Conservation (phyloP, 139 green algal species). For the Edaphochlamys debaryana region DNA sequence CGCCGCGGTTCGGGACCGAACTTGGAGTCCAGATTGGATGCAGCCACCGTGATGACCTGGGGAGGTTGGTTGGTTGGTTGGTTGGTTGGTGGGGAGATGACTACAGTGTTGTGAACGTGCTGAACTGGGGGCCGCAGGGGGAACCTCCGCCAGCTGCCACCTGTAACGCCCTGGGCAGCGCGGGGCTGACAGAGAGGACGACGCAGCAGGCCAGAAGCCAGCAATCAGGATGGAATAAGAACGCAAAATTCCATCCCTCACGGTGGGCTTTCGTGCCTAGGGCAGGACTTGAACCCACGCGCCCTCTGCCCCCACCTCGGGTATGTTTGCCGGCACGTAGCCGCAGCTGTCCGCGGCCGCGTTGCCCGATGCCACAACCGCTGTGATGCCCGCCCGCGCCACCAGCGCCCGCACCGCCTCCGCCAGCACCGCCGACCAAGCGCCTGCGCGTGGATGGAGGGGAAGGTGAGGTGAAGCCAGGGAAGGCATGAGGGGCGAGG, state of each 20-base stretch:
- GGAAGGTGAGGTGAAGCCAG: not conserved
- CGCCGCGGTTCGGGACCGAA: conserved; percentile 37
- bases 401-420: conserved; percentile 49
- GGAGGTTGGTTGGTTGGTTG: too few species aligned
- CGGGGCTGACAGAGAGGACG: too few species aligned
- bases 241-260: too few species aligned
- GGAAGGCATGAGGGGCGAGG: not conserved
- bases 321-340: conserved; percentile 36
- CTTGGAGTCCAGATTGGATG: conserved; percentile 55
- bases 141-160: too few species aligned
- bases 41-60: conserved; percentile 67
- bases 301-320: conserved; percentile 31
- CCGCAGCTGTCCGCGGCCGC: conserved; percentile 44
- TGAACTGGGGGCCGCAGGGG: too few species aligned
- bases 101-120: too few species aligned
- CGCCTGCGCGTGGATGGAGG: not conserved
- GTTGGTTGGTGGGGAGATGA: too few species aligned
- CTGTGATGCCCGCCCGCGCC: conserved; percentile 55
- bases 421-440: conserved; percentile 60
- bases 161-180: too few species aligned
- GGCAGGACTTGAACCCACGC: too few species aligned
- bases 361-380: conserved; percentile 63
- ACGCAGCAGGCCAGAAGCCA: too few species aligned
- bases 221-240: too few species aligned
- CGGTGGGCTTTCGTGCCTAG: too few species aligned